Percentiles rank a stretch among this genome's conserved stretches.
Evolutionary conservation across 2,329 filamentous ascomycete genomes (phyloP).

Genomic region (Hypoxylon sp.): DNA sequence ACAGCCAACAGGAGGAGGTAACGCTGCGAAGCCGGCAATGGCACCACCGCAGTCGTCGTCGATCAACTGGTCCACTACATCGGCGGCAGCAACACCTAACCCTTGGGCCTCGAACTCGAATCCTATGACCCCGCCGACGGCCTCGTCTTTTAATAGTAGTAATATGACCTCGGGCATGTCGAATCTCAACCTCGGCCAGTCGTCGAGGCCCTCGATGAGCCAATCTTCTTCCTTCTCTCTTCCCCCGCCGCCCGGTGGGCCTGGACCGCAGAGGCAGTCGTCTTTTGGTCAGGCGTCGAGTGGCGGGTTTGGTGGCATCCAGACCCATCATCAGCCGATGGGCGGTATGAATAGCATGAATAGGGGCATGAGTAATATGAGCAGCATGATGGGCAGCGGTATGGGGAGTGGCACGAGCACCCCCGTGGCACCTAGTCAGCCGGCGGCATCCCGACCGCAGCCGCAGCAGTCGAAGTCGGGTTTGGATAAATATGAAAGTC

Average conservation of each 20-base stretch:
- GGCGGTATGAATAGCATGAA: slow-evolving; percentile 42
- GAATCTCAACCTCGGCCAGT: slow-evolving; percentile 61
- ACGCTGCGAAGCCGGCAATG: slow-evolving; percentile 32
- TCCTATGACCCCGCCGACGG: slow-evolving; percentile 49
- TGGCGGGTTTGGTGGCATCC: slow-evolving; percentile 35
- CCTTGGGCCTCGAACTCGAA: slow-evolving; percentile 61
- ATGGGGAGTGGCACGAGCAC: slow-evolving; percentile 21
- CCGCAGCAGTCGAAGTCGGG: slow-evolving; percentile 57
- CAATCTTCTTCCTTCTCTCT: slow-evolving; percentile 66
- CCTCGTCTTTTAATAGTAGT: slow-evolving; percentile 53
- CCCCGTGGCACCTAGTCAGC: slow-evolving; percentile 27
- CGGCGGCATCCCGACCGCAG: slow-evolving; percentile 20
- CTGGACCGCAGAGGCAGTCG: slow-evolving; percentile 46
- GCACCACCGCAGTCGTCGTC: slow-evolving; percentile 55
- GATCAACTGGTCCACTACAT: slow-evolving; percentile 52
- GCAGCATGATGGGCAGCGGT: slow-evolving; percentile 43
- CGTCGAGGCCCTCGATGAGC: slow-evolving; percentile 53
- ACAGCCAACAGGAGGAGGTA: slow-evolving; percentile 55
- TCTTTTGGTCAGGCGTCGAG: slow-evolving; percentile 46
- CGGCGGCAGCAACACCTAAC: slow-evolving; percentile 56
- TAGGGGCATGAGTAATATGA: slow-evolving; percentile 47
- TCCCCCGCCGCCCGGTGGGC: slow-evolving; percentile 62
- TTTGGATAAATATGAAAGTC: slow-evolving; percentile 75
- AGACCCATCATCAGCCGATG: slow-evolving; percentile 33
- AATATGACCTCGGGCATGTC: slow-evolving; percentile 60